These are phyloP conservation scores for Phialophora verrucosa DNA, from an alignment of 2,329 filamentous ascomycete species.

Conservation along the genomic window DNA sequence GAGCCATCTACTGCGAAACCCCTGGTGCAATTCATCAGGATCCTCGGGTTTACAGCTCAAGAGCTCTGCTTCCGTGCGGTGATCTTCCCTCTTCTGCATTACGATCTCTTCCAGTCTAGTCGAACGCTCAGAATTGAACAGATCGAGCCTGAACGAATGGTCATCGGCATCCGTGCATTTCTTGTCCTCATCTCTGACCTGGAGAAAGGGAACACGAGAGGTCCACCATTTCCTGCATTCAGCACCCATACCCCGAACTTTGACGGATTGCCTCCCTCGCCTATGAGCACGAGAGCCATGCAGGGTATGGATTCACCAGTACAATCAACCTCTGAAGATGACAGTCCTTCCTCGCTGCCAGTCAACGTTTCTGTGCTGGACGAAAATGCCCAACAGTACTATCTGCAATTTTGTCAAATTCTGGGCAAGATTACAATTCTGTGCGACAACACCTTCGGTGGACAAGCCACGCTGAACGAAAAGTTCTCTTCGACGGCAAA, in stretches of 20 bases:
- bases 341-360: conserved; percentile 48
- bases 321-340: conserved; percentile 43
- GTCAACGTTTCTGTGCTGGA: conserved; percentile 68
- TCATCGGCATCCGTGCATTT: conserved; percentile 95
- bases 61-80: conserved; percentile 91
- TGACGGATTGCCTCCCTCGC: conserved; percentile 46
- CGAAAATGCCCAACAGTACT: conserved; percentile 81
- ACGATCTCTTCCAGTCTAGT: conserved; percentile 78
- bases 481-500: conserved; percentile 74
- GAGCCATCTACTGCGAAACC: conserved; percentile 86
- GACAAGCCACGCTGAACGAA: conserved; percentile 92
- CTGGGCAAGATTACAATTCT: conserved; percentile 94
- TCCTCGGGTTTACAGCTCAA: conserved; percentile 91
- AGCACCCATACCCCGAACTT: conserved; percentile 47
- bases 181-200: conserved; percentile 90
- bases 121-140: conserved; percentile 87
- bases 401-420: conserved; percentile 90
- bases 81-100: conserved; percentile 94
- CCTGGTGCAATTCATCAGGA: conserved; percentile 88
- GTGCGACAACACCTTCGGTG: conserved; percentile 95
- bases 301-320: conserved; percentile 44
- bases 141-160: conserved; percentile 92
- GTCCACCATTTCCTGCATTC: conserved; percentile 81
- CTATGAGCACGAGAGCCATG: conserved; percentile 46
- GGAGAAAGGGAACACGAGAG: conserved; percentile 77